Percentiles rank a stretch among this genome's conserved stretches.
Evolutionary conservation across 2,329 filamentous ascomycete species (phyloP).

Genomic region (Fusarium caatingaense): DNA sequence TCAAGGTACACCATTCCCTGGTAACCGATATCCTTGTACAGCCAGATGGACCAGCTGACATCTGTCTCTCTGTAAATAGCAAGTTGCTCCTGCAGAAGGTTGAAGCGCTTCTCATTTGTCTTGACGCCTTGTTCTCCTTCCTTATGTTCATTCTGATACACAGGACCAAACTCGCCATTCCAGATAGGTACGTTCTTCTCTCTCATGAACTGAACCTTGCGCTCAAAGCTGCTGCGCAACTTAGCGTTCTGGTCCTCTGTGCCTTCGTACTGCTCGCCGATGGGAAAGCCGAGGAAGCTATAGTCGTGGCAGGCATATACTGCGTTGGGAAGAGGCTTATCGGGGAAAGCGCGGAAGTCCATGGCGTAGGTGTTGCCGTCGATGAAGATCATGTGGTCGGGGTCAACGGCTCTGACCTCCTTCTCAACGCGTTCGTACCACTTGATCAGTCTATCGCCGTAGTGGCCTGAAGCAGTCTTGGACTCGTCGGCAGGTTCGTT

Average conservation of each 20-base stretch:
- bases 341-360: conserved; percentile 59
- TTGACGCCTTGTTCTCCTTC: conserved; percentile 53
- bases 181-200: conserved; percentile 56
- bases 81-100: conserved; percentile 56
- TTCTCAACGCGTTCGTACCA: conserved; percentile 57
- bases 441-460: conserved; percentile 49
- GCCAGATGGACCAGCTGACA: conserved; percentile 69
- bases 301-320: conserved; percentile 68
- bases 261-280: conserved; percentile 54
- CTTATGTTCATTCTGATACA: conserved; percentile 54
- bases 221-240: conserved; percentile 54
- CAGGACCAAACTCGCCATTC: conserved; percentile 65
- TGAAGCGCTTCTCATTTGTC: conserved; percentile 56
- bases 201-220: conserved; percentile 59
- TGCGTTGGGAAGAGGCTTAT: conserved; percentile 57
- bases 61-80: conserved; percentile 49
- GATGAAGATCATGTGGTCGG: conserved; percentile 62
- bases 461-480: conserved; percentile 40
- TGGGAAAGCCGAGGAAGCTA: conserved; percentile 61
- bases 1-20: conserved; percentile 66
- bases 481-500: conserved; percentile 50
- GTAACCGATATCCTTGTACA: conserved; percentile 68
- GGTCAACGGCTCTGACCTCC: conserved; percentile 55
- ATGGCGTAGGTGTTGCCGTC: conserved; percentile 67
- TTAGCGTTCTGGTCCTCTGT: conserved; percentile 56